Percentiles rank a stretch among this genome's conserved stretches.
Evolutionary conservation across 495 filamentous ascomycete genomes (phyloP).

Genomic region (Barbatosphaeria neglecta): DNA sequence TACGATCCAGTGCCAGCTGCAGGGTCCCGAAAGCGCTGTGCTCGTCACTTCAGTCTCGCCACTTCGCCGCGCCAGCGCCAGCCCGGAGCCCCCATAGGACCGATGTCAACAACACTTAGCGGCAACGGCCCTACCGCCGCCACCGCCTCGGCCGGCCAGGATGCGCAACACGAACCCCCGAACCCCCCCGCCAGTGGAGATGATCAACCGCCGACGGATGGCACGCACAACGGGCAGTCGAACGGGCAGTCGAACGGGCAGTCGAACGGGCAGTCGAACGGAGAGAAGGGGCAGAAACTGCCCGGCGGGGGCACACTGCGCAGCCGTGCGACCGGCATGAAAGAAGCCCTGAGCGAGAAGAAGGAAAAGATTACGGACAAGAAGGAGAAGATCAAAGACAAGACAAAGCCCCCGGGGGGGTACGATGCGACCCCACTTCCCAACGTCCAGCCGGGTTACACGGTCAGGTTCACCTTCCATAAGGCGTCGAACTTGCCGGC

Average conservation of each 20-base stretch:
- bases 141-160: too few relatives aligned
- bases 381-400: constrained; percentile 47
- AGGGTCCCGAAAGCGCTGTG: neutral
- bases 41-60: too few relatives aligned
- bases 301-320: neutral
- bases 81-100: neutral
- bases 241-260: neutral
- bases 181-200: neutral
- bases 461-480: constrained; percentile 75
- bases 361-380: constrained; percentile 42
- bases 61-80: too few relatives aligned
- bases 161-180: neutral
- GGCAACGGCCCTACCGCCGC: neutral
- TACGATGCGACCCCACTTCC: constrained; percentile 71
- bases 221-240: neutral
- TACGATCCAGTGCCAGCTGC: neutral
- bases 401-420: constrained; percentile 60
- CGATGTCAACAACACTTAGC: neutral
- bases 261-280: neutral
- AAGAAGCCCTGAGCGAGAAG: constrained; percentile 3
- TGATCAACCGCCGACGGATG: neutral
- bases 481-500: constrained; percentile 67
- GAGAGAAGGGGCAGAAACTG: neutral
- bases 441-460: constrained; percentile 61
- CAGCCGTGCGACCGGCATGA: neutral